Evolutionary conservation across 2,329 filamentous ascomycete species (phyloP).

Genomic region (Claviceps capensis): DNA sequence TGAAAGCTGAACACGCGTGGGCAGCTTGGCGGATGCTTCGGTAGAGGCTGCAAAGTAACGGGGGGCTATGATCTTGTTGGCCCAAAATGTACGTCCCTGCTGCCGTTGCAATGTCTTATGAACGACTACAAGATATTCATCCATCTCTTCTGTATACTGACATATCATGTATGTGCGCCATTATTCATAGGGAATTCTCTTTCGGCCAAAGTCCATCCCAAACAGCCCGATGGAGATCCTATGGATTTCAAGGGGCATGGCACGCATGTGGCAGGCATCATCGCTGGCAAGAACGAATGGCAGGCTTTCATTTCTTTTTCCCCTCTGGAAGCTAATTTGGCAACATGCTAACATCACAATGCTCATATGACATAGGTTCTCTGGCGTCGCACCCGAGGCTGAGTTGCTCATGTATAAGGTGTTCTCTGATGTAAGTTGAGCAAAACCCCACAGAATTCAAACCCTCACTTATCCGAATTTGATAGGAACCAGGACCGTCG

Average conservation of each 20-base stretch:
- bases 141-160: not conserved
- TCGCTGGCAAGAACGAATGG: conserved; percentile 30
- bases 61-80: conserved; percentile 26
- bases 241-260: conserved; percentile 12
- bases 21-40: conserved; percentile 26
- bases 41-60: conserved; percentile 23
- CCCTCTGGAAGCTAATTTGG: not conserved
- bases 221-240: conserved; percentile 17
- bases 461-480: not conserved
- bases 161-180: not conserved
- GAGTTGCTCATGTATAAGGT: conserved; percentile 30
- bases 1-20: not conserved
- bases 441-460: not conserved
- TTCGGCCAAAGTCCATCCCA: conserved; percentile 10
- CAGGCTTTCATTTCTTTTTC: conserved; percentile 1
- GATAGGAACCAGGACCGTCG: not conserved
- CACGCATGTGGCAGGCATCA: conserved; percentile 29
- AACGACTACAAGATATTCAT: not conserved
- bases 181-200: conserved; percentile 2
- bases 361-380: conserved; percentile 17
- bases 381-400: conserved; percentile 31
- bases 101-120: not conserved
- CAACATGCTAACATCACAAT: not conserved
- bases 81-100: conserved; percentile 14
- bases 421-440: conserved; percentile 21